These are phyloP conservation scores for Cephalotrichum gorgonifer DNA, from an alignment of 2,329 filamentous ascomycete species.

Conservation along the genomic window DNA sequence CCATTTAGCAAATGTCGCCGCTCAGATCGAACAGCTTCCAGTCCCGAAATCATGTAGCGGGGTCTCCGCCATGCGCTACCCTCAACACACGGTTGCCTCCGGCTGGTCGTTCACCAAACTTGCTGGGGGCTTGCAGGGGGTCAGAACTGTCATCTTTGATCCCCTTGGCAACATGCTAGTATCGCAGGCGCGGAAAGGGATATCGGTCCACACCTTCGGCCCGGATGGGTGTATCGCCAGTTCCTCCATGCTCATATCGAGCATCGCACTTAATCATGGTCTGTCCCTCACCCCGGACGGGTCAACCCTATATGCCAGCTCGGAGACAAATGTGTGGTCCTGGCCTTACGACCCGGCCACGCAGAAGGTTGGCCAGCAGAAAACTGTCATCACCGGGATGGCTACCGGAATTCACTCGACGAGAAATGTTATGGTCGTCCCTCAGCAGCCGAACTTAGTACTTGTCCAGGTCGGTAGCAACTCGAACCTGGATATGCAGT, in stretches of 20 bases:
- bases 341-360: constrained; percentile 46
- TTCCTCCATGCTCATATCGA: constrained; percentile 22
- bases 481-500: constrained; percentile 24
- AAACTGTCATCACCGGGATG: constrained; percentile 26
- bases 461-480: constrained; percentile 28
- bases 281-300: constrained; percentile 27
- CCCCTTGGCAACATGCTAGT: constrained; percentile 25
- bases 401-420: constrained; percentile 27
- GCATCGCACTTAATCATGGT: constrained; percentile 26
- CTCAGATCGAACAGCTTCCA: constrained; percentile 1
- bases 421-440: constrained; percentile 22
- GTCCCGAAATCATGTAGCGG: constrained; percentile 1
- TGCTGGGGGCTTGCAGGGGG: neutral
- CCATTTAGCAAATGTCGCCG: neutral
- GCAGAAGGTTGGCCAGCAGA: constrained; percentile 31
- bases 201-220: constrained; percentile 28
- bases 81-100: constrained; percentile 2
- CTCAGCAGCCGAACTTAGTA: constrained; percentile 23
- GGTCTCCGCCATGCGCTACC: constrained; percentile 1
- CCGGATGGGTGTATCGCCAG: constrained; percentile 26
- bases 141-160: constrained; percentile 19
- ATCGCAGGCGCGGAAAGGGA: constrained; percentile 21
- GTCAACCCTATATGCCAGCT: constrained; percentile 25
- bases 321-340: constrained; percentile 32
- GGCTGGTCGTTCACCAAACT: constrained; percentile 2